Percentiles rank a stretch among this genome's conserved stretches.
phyloP scores from a whole-genome alignment of 2,329 filamentous ascomycete species.

The Fusarium sp. region DNA sequence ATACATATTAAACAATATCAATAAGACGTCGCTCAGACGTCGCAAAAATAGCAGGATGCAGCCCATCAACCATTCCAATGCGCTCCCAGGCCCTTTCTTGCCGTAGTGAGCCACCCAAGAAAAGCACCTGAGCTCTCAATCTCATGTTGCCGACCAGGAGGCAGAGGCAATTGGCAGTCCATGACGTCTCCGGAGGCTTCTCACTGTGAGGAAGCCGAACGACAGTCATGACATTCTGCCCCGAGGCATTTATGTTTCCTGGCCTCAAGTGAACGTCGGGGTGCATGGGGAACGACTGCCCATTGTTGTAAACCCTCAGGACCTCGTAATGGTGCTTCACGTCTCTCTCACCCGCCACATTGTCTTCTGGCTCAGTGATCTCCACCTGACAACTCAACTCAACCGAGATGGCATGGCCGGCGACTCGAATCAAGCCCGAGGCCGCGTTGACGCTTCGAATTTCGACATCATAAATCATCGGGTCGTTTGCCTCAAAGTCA shows the following conservation, averaged over 20 bases:
- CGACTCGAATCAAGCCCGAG: not conserved
- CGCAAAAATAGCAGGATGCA: not conserved
- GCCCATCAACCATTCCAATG: not conserved
- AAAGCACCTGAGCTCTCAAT: not conserved
- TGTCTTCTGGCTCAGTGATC: not conserved
- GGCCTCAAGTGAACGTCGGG: constrained; percentile 1
- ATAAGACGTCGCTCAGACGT: not conserved
- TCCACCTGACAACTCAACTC: not conserved
- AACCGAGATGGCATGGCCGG: not conserved
- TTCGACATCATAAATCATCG: not conserved
- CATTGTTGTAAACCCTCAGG: not conserved
- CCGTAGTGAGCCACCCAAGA: not conserved
- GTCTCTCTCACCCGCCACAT: not conserved
- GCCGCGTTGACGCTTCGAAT: not conserved
- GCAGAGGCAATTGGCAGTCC: not conserved
- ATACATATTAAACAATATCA: not conserved
- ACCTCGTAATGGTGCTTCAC: not conserved
- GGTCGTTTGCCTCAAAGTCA: not conserved
- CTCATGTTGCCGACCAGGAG: not conserved
- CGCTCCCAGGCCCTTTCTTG: not conserved
- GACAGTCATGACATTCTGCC: not conserved
- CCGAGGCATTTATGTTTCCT: not conserved
- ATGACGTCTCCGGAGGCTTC: not conserved
- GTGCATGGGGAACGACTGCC: not conserved
- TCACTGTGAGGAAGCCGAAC: not conserved